Conservation (phyloP, 2,329 filamentous ascomycete species). For the Trichoderma sp. region DNA sequence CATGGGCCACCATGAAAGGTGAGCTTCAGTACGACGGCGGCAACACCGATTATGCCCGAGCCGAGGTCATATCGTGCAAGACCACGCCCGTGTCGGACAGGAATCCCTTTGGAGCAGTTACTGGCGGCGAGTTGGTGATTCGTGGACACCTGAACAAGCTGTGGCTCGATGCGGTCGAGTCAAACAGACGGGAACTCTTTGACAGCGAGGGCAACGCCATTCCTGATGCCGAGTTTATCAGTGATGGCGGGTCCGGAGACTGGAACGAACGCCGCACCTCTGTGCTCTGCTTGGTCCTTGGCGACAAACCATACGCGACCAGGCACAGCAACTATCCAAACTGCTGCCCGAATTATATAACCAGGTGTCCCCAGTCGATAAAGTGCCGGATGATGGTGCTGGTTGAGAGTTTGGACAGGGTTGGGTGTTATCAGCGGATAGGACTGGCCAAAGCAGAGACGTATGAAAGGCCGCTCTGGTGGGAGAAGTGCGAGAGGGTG, state of each 20-base stretch:
- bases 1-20: slow-evolving; percentile 5
- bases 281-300: background rate
- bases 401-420: background rate
- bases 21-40: background rate
- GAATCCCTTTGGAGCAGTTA: background rate
- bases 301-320: background rate
- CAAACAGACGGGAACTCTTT: background rate
- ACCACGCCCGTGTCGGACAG: background rate
- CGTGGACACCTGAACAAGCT: background rate
- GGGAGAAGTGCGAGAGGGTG: background rate
- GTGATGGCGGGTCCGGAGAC: background rate
- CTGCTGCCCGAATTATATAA: background rate
- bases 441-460: background rate
- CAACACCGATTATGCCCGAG: background rate
- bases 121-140: background rate
- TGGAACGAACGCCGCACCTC: background rate
- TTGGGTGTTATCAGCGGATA: background rate
- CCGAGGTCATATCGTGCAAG: background rate
- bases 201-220: background rate
- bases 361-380: background rate
- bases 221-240: background rate
- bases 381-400: background rate
- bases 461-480: background rate
- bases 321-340: background rate
- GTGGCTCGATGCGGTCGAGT: background rate